Base-by-base conservation (phyloP, 2,329 filamentous ascomycete genomes). In the Bisporella sp. region DNA sequence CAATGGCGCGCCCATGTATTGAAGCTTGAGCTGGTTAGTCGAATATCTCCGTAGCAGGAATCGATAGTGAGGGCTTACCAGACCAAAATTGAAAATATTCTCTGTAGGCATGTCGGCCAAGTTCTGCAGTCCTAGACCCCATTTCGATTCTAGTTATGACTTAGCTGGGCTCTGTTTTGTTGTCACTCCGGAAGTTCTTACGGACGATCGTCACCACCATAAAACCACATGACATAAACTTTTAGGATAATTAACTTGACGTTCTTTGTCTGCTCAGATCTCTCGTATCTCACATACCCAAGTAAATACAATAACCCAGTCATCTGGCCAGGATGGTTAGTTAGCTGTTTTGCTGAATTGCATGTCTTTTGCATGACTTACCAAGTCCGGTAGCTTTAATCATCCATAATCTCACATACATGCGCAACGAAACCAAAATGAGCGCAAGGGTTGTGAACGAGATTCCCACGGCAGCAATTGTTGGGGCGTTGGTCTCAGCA, bases 1-100 rank as follows among this genome's bases (percentile, higher is more conserved):
- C 70, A 72, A 71, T 29, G 70, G 68, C 11, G 69, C 70, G 11
- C 70, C 70, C 4, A 66, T 64, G 37, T 68, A 73, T 57, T 73
- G 71, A 28, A 70, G 48, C 64, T 67, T 39, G 21, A 32, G 31
- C 12, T 39, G 43, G 35, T 50, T 11, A 44, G 40, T 40, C 30
- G 29, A 47, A n/a, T 7, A 8, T 28, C 5, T 39, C n/a, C 4
- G n/a, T 21, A 21, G 21, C 21, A 21, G 21, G 8, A 41, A 12
- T 12, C n/a, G 13, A 8, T 29, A 29, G 11, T 7, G 7, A 29
- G n/a, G 6, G 54, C 60, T 59, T 52, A 67, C 66, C 29, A 71
- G 56, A n/a, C 66, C 66, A 56, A 73, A 73, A 35, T 64, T 61
- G 40, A 64, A 65, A 9, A 69, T 41, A 46, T 73, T 71, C 33